phyloP scores from a whole-genome alignment of 2,329 filamentous ascomycete genomes.

The Scopulariopsis brevicaulis region DNA sequence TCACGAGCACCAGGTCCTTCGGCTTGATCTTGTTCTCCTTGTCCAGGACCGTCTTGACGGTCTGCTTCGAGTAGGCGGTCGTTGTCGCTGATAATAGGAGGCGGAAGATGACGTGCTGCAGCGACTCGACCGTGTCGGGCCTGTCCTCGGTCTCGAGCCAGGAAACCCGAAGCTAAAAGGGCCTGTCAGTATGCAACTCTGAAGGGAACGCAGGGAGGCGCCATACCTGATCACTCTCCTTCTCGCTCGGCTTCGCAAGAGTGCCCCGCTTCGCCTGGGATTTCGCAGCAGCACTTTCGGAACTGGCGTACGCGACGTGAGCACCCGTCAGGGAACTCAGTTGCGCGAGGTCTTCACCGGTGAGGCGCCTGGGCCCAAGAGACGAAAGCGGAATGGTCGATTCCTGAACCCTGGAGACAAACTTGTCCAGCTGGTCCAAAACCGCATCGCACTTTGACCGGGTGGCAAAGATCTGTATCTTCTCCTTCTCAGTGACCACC shows the following conservation, averaged over 20 bases:
- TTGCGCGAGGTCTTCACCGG: slow-evolving; percentile 13
- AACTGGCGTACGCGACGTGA: background rate
- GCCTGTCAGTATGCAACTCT: background rate
- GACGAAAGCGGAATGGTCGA: slow-evolving; percentile 14
- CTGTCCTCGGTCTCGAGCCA: slow-evolving; percentile 2
- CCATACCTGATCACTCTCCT: background rate
- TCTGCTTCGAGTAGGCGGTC: background rate
- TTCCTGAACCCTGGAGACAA: slow-evolving; percentile 14
- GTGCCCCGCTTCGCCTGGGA: background rate
- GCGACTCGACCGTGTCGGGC: background rate
- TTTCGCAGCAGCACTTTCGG: background rate
- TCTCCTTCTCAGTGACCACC: slow-evolving; percentile 7
- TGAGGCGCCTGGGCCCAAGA: slow-evolving; percentile 10
- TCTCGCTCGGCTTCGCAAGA: background rate
- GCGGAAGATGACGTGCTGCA: slow-evolving; percentile 1
- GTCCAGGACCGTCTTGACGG: background rate
- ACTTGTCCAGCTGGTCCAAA: slow-evolving; percentile 22
- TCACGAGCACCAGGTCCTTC: background rate
- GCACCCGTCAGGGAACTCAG: slow-evolving; percentile 22
- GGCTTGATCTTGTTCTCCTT: background rate
- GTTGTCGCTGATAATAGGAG: background rate
- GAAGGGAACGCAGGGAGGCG: background rate
- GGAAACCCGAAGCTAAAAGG: slow-evolving; percentile 9
- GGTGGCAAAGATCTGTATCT: slow-evolving; percentile 6
- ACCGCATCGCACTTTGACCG: slow-evolving; percentile 11